Percentiles rank a stretch among this genome's conserved stretches.
phyloP scores from a whole-genome alignment of 2,329 filamentous ascomycete genomes.

The Cryphonectria parasitica region DNA sequence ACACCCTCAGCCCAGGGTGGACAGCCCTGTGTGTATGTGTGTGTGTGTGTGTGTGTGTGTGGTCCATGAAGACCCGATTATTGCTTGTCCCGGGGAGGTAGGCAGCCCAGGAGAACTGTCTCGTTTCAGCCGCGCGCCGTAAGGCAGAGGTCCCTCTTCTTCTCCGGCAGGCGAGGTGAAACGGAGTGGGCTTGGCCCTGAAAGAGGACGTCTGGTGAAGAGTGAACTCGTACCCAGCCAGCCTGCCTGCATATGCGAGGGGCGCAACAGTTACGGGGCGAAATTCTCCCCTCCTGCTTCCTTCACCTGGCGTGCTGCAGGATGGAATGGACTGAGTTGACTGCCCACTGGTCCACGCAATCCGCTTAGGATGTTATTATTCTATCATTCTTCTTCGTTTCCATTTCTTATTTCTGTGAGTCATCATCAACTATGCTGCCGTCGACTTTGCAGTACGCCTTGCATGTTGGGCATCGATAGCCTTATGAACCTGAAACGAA shows the following conservation, averaged over 20 bases:
- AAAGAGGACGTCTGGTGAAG: background rate
- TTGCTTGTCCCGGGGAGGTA: background rate
- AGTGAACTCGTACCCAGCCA: background rate
- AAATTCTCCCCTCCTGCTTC: background rate
- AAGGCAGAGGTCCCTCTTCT: background rate
- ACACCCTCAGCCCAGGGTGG: background rate
- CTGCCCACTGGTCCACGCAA: background rate
- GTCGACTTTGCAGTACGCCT: background rate
- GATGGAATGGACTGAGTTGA: background rate
- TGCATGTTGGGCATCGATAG: conserved; percentile 19
- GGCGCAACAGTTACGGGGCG: background rate
- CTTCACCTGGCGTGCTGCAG: background rate
- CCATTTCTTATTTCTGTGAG: background rate
- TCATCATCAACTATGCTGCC: conserved; percentile 3
- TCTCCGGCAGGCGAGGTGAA: background rate
- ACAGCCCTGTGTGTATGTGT: background rate
- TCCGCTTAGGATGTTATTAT: background rate
- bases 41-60: background rate
- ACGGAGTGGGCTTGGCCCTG: background rate
- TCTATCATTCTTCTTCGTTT: no score
- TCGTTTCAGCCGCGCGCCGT: background rate
- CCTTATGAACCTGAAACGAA: conserved; percentile 4
- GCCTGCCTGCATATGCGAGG: background rate
- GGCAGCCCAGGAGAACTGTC: background rate
- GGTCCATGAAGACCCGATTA: no score